A percentile compares a stretch with the other conserved stretches of the same genome.
These are phyloP conservation scores for Calophaca sinica DNA, from an alignment of 306 rosid genomes.

Conservation along the genomic window DNA sequence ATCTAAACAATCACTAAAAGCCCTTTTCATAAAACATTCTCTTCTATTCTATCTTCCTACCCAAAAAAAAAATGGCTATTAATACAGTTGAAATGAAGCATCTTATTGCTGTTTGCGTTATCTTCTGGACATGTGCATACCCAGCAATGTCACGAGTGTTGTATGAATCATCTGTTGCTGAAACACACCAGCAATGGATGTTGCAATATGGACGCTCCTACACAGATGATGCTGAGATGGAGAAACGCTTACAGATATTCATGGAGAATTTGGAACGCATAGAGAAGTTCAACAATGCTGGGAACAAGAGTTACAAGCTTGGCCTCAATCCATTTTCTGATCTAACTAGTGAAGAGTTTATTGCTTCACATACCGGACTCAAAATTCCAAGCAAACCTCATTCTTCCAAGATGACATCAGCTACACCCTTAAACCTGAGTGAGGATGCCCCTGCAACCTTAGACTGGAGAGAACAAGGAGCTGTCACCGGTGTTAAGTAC, in stretches of 20 bases:
- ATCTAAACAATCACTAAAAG: not conserved
- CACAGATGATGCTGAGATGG: conserved; percentile 37
- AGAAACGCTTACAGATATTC: conserved; percentile 48
- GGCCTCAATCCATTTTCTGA: conserved; percentile 51
- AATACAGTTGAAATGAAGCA: not conserved
- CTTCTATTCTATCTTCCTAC: not conserved
- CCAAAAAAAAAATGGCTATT: not conserved
- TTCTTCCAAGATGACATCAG: no score
- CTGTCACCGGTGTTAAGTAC: not conserved
- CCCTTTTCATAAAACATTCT: not conserved
- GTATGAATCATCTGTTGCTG: conserved; percentile 38
- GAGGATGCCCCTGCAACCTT: not conserved
- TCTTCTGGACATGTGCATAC: conserved; percentile 37
- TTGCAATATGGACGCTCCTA: conserved; percentile 12
- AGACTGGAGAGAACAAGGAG: conserved; percentile 21
- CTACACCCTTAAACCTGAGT: not conserved
- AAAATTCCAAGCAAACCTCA: not conserved
- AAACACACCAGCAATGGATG: conserved; percentile 49
- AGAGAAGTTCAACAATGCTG: conserved; percentile 48
- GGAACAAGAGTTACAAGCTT: conserved; percentile 49
- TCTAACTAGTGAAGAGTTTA: conserved; percentile 53
- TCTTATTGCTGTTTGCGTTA: not conserved
- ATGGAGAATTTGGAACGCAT: conserved; percentile 45
- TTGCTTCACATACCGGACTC: conserved; percentile 25
- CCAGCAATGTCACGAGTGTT: conserved; percentile 41